These are phyloP conservation scores for Wickerhamomyces subpelliculosus DNA, from an alignment of 805 yeast species.

Conservation along the genomic window DNA sequence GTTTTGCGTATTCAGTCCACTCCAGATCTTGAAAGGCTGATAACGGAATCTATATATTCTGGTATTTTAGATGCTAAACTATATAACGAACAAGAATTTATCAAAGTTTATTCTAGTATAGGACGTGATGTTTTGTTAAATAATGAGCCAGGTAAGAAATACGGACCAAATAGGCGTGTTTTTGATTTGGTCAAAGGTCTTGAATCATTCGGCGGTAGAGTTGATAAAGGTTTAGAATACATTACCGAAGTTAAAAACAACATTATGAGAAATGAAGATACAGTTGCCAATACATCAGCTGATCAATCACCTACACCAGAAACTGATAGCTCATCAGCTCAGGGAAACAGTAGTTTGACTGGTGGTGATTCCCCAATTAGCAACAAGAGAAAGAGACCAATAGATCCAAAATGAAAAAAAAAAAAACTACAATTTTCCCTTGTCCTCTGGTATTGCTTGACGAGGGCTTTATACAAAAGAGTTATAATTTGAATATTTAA, in stretches of 20 bases:
- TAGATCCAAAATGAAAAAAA: too few species aligned
- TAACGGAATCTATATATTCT: constrained; percentile 14
- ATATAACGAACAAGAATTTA: constrained; percentile 10
- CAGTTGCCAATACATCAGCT: background rate
- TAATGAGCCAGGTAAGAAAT: constrained; percentile 4
- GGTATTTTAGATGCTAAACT: constrained; percentile 15
- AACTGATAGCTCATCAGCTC: too few species aligned
- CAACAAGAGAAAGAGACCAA: too few species aligned
- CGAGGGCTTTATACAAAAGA: too few species aligned
- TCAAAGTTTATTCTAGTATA: constrained; percentile 12
- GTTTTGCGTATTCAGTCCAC: constrained; percentile 4
- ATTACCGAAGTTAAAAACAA: constrained; percentile 3
- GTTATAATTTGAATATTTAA: too few species aligned
- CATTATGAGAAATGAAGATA: background rate
- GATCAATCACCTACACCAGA: too few species aligned
- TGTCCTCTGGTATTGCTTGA: too few species aligned
- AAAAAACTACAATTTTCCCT: too few species aligned
- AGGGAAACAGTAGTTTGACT: too few species aligned
- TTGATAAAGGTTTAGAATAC: constrained; percentile 8
- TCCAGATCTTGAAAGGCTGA: constrained; percentile 13
- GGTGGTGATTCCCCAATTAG: too few species aligned
- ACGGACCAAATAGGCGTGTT: constrained; percentile 1
- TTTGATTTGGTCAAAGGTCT: constrained; percentile 10
- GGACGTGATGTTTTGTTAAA: constrained; percentile 19
- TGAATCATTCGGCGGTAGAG: constrained; percentile 7